Evolutionary conservation across 2,329 filamentous ascomycete species (phyloP), one percentile per base, ranked within the genome.

Genomic region (Monosporascus sp.): DNA sequence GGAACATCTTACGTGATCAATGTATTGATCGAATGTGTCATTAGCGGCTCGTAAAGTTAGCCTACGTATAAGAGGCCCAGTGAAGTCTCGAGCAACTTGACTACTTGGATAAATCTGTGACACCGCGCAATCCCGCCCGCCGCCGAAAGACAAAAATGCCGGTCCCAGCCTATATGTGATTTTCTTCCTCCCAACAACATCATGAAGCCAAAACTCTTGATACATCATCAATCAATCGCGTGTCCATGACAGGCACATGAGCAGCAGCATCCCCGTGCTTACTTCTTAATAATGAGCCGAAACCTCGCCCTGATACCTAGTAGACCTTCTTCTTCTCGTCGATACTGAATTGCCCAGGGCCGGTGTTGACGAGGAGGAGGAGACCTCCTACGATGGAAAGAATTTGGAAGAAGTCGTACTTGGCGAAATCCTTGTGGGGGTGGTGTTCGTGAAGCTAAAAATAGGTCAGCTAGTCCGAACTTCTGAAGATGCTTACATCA

Each of bases 241-340:
- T 5, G 40, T 43, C 14, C 19, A 19, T 16, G 9, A 24, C 7
- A 43, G 9, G n/a, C 7, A 20, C 4, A 9, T 19, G 19, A 43
- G 22, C 40, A 43, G 11, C 40, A 43, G 19, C 40, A 24, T 6
- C 5, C n/a, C 19, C 14, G 8, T 19, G 40, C 3, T 20, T 20
- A 14, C 40, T 43, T 43, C 22, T 43, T 14, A 43, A 43, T 20
- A 24, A 43, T 11, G 40, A 19, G 40, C 40, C 40, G 22, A 24
- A 20, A 7, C 17, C 24, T 43, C 1, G 40, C 20, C 6, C 26
- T 31, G 36, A 27, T 41, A 48, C 59, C 59, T 82, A 99, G 79
- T 99, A 99, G 64, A 99, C 94, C 84, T 99, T 99, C 86, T 99
- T 99, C 90, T 99, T 99, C 85, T 99, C 94, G 75, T 99, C 94